These are phyloP conservation scores for Nakazawaea sp. DNA, from an alignment of 805 yeast genomes.

Conservation along the genomic window DNA sequence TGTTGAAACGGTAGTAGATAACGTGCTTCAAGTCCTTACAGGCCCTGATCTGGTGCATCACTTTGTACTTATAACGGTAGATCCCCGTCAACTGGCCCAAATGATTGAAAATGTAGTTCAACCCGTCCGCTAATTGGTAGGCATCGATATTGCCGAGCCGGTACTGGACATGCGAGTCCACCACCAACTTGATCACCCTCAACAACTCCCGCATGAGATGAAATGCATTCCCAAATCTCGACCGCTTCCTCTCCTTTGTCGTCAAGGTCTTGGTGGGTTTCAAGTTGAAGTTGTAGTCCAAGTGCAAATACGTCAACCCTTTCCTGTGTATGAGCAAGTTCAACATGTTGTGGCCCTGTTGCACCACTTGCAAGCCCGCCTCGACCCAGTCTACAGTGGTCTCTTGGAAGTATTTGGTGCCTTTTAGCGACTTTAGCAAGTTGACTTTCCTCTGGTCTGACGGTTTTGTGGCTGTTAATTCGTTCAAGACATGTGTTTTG, in stretches of 20 bases:
- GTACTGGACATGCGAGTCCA: constrained; percentile 90
- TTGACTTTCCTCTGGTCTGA: constrained; percentile 44
- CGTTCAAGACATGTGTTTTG: constrained; percentile 67
- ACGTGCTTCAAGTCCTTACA: constrained; percentile 94
- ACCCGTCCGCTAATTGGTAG: constrained; percentile 90
- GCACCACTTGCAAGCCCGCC: constrained; percentile 90
- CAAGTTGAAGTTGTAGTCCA: constrained; percentile 91
- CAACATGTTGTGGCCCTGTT: constrained; percentile 92
- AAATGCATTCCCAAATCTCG: constrained; percentile 94
- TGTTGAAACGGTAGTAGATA: constrained; percentile 78
- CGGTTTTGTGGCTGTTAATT: constrained; percentile 44
- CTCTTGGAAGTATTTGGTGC: constrained; percentile 84
- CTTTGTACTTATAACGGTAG: constrained; percentile 92
- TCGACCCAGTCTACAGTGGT: constrained; percentile 97
- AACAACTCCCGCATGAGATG: constrained; percentile 88
- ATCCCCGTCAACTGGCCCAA: constrained; percentile 95
- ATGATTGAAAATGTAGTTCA: constrained; percentile 85
- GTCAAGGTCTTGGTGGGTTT: constrained; percentile 96
- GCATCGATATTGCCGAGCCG: constrained; percentile 89
- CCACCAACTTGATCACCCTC: constrained; percentile 75
- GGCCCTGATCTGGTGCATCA: constrained; percentile 96
- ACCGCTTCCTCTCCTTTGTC: constrained; percentile 92
- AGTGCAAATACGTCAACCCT: constrained; percentile 86
- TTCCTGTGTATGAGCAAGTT: constrained; percentile 83
- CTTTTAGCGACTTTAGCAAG: constrained; percentile 57